Evolutionary conservation across 2,329 filamentous ascomycete genomes (phyloP).

Genomic region (Colletotrichum gloeosporioides): DNA sequence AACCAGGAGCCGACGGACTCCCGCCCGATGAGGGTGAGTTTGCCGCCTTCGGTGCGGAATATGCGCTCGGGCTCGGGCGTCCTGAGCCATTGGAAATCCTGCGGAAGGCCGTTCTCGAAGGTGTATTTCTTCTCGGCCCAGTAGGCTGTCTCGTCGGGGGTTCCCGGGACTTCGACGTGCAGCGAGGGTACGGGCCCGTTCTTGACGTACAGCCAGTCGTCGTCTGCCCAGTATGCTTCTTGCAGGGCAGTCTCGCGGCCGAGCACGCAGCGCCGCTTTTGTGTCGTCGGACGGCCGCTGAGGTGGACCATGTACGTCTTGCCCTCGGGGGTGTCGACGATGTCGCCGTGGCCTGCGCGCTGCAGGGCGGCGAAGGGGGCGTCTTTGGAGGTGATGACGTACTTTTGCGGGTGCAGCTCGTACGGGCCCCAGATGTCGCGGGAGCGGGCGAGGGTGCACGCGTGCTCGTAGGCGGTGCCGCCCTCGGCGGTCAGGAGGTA

Average conservation of each 20-base stretch:
- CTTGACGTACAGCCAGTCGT: constrained; percentile 69
- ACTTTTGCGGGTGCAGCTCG: constrained; percentile 61
- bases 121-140: constrained; percentile 55
- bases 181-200: constrained; percentile 61
- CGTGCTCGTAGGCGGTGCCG: constrained; percentile 66
- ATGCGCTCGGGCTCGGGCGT: constrained; percentile 61
- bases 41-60: constrained; percentile 42
- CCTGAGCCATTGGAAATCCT: constrained; percentile 63
- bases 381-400: constrained; percentile 61
- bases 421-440: constrained; percentile 65
- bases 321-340: constrained; percentile 59
- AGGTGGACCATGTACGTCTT: constrained; percentile 60
- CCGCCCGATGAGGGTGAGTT: constrained; percentile 54
- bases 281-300: constrained; percentile 54
- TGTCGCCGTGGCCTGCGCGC: constrained; percentile 57
- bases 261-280: constrained; percentile 57
- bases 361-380: constrained; percentile 54
- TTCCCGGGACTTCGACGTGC: constrained; percentile 54
- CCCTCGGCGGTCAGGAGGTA: constrained; percentile 66
- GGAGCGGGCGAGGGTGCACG: constrained; percentile 62
- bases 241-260: constrained; percentile 64
- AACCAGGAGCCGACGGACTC: constrained; percentile 64
- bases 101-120: constrained; percentile 49
- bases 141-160: constrained; percentile 52
- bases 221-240: constrained; percentile 64